These are phyloP conservation scores for Boletus patriciae DNA, from an alignment of 768 basidiomycete genomes.

Conservation along the genomic window DNA sequence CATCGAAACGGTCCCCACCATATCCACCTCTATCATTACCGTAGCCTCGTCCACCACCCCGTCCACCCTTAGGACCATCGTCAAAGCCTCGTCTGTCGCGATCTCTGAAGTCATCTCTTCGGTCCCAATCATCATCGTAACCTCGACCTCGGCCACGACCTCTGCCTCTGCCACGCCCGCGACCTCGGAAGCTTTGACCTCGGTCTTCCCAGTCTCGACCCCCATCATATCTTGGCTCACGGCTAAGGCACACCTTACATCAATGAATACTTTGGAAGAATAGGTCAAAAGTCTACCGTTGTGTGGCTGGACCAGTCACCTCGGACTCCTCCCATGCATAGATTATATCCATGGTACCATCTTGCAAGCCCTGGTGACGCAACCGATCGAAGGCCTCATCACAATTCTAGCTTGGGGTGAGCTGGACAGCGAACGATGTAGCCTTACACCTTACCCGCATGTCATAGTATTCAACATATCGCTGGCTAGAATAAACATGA, in stretches of 20 bases:
- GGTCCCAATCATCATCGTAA: conserved; percentile 45
- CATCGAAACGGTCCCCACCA: conserved; percentile 45
- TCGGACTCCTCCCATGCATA: conserved; percentile 82
- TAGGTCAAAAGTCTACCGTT: conserved; percentile 32
- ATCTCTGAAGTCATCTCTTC: conserved; percentile 44
- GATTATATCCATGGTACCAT: conserved; percentile 85
- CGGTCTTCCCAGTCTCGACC: conserved; percentile 50
- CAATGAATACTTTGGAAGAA: conserved; percentile 1
- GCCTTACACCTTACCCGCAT: conserved; percentile 55
- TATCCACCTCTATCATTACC: conserved; percentile 43
- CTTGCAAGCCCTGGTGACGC: conserved; percentile 74
- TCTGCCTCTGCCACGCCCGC: conserved; percentile 39
- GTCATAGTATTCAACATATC: conserved; percentile 94
- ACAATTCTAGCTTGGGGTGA: conserved; percentile 52
- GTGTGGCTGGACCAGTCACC: conserved; percentile 46
- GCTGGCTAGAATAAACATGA: conserved; percentile 55
- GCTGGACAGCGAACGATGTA: background rate
- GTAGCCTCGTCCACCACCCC: conserved; percentile 39
- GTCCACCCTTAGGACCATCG: conserved; percentile 37
- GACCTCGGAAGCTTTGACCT: conserved; percentile 41
- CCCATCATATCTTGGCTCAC: conserved; percentile 37
- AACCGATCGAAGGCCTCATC: conserved; percentile 79
- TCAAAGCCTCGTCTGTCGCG: conserved; percentile 37
- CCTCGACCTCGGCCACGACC: conserved; percentile 32
- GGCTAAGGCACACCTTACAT: conserved; percentile 16